Base-by-base conservation (phyloP, 192 early-diverging fungal genomes). In the Coemansia sp. region DNA sequence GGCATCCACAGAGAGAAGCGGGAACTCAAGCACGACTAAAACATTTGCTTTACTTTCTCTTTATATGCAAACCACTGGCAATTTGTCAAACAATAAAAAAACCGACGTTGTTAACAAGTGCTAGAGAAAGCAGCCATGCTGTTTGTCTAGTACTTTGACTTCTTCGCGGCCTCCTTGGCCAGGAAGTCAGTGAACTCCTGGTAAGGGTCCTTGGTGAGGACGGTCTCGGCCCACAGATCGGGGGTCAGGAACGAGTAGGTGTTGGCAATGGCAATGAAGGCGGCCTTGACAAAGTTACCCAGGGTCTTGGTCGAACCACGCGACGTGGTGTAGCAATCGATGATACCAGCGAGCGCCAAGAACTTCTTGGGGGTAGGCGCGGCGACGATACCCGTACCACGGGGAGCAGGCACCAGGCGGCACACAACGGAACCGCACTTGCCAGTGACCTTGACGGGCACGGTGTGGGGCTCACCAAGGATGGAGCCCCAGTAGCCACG, bases 201-300 rank as follows among this genome's bases (percentile, higher is more conserved):
- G 87, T 88, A 95, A 52, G 95, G 95, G 65, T 86, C 85, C 86
- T 87, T 89, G 70, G 87, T 76, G 87, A 95, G 91, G 68, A 77
- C 85, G 56, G 87, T 91, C 86, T 95, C 91, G 61, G 83, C 83
- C 96, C 96, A 98, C 62, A 97, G 87, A 74, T 97, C 94, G 60
- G 95, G 95, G 62, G 94, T 93, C 73, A 98, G 84, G 93, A 89
- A 98, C 73, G 87, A 88, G 88, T 98, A 98, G 75, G 93, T 98
- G 87, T 93, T 90, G 76, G 87, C 84, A 81, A 98, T 95, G 76
- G 94, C 95, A 80, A 89, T 86, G 83, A 98, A 98, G 68, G 91
- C 90, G 62, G 96, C 96, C 92, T 98, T 98, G 83, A 98, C 92
- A 72, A 97, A 97, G 93, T 98, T 98, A 74, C 96, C 96, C 60